Percentiles rank a stretch among this genome's conserved stretches.
These are phyloP conservation scores for Orbilia ellipsospora DNA, from an alignment of 2,329 filamentous ascomycete genomes.

Conservation along the genomic window DNA sequence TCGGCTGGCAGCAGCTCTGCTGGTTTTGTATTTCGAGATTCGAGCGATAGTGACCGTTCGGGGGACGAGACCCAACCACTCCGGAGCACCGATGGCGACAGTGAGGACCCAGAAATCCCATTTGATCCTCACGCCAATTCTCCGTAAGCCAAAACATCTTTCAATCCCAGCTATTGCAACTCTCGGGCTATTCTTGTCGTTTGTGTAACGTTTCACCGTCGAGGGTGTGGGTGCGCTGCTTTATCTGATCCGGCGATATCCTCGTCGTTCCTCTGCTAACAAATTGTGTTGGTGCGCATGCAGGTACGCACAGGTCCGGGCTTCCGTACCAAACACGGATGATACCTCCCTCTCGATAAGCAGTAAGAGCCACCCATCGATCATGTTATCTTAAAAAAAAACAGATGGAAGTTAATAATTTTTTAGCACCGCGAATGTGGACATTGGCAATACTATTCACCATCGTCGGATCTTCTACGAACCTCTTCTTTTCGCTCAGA, in stretches of 20 bases:
- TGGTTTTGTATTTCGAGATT: conserved; percentile 27
- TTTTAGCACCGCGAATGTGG: conserved; percentile 81
- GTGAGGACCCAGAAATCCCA: conserved; percentile 20
- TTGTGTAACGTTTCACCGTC: conserved; percentile 32
- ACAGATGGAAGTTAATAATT: conserved; percentile 24
- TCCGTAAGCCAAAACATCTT: conserved; percentile 29
- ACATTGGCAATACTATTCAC: conserved; percentile 81
- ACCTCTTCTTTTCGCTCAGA: conserved; percentile 87
- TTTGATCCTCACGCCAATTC: conserved; percentile 51
- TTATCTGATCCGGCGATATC: conserved; percentile 47
- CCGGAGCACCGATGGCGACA: conserved; percentile 21
- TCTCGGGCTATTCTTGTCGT: neutral
- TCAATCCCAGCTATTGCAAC: neutral
- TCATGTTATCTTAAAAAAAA: neutral
- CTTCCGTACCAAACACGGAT: conserved; percentile 80
- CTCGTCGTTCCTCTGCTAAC: conserved; percentile 43
- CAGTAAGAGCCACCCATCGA: conserved; percentile 62
- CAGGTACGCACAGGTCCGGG: conserved; percentile 78
- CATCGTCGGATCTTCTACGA: conserved; percentile 82
- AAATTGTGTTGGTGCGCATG: conserved; percentile 55
- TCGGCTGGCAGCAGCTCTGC: conserved; percentile 26
- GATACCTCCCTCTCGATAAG: conserved; percentile 83
- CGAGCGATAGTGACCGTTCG: conserved; percentile 23
- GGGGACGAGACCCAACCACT: conserved; percentile 23
- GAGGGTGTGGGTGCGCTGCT: conserved; percentile 15